Conservation (phyloP, 495 filamentous ascomycete species). For the Pseudevernia furfuracea region DNA sequence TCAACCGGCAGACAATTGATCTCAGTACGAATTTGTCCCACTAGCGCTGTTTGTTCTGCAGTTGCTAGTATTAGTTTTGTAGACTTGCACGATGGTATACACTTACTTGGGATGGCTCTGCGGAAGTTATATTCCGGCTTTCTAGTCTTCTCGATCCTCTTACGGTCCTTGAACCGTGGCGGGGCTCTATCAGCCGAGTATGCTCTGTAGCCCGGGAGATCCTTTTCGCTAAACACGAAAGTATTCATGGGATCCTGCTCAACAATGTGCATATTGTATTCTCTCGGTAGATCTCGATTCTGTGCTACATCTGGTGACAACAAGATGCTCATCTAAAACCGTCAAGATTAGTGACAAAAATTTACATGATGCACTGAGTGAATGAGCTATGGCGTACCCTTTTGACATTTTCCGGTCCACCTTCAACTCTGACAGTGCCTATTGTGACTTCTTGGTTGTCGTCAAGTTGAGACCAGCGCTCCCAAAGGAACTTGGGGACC, state of each 20-base stretch:
- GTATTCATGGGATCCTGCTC: constrained; percentile 63
- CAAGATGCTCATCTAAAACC: constrained; percentile 29
- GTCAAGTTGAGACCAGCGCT: constrained; percentile 51
- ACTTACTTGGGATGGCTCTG: constrained; percentile 76
- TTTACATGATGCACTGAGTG: not conserved
- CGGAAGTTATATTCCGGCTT: constrained; percentile 56
- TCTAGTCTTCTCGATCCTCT: constrained; percentile 47
- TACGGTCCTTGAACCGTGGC: constrained; percentile 20
- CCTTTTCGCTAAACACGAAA: constrained; percentile 84
- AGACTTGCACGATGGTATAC: not conserved
- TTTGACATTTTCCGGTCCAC: constrained; percentile 44
- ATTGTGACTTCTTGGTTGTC: constrained; percentile 61
- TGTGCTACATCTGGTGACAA: constrained; percentile 39
- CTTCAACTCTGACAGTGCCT: constrained; percentile 64
- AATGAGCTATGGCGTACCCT: constrained; percentile 35
- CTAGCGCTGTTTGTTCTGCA: constrained; percentile 71
- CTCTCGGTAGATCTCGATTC: constrained; percentile 65
- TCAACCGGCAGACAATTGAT: constrained; percentile 67
- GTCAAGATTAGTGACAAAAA: constrained; percentile 2
- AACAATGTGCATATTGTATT: constrained; percentile 68
- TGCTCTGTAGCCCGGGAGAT: constrained; percentile 69
- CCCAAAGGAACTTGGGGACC: constrained; percentile 70
- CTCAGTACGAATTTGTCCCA: constrained; percentile 66
- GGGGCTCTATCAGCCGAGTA: constrained; percentile 20
- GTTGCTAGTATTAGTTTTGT: constrained; percentile 9